Percentiles rank a stretch among this genome's conserved stretches.
phyloP scores from a whole-genome alignment of 2,329 filamentous ascomycete genomes.

The Neofusicoccum ribis region DNA sequence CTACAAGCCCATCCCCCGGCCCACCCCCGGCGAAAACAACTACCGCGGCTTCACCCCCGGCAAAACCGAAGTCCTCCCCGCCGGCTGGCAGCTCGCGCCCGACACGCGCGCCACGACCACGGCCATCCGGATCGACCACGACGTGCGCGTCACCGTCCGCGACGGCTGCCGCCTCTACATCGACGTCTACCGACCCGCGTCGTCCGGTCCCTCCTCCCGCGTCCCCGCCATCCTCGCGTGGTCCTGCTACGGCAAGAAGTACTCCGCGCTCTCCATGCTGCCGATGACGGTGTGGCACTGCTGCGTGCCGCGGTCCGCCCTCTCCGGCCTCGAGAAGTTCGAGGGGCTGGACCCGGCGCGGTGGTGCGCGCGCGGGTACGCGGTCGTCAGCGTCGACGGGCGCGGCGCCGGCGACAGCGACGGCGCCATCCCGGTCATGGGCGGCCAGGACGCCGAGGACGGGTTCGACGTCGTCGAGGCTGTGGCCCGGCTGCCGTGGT shows the following conservation, averaged over 20 bases:
- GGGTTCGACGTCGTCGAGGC: conserved; percentile 49
- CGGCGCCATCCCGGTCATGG: conserved; percentile 41
- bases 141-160: conserved; percentile 45
- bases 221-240: conserved; percentile 48
- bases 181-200: conserved; percentile 40
- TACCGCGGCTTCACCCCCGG: conserved; percentile 43
- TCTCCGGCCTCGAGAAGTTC: conserved; percentile 43
- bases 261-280: conserved; percentile 41
- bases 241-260: conserved; percentile 50
- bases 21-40: conserved; percentile 42
- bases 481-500: conserved; percentile 46
- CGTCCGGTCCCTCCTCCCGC: conserved; percentile 33
- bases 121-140: conserved; percentile 48
- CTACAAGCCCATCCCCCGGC: conserved; percentile 34
- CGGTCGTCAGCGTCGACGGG: conserved; percentile 36
- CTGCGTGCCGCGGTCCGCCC: conserved; percentile 32
- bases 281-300: conserved; percentile 42
- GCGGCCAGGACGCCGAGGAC: conserved; percentile 48
- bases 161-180: conserved; percentile 46
- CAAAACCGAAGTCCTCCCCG: conserved; percentile 40
- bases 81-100: conserved; percentile 38
- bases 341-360: conserved; percentile 45
- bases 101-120: conserved; percentile 36
- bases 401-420: conserved; percentile 36
- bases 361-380: conserved; percentile 37